phyloP scores from a whole-genome alignment of 1,139 yeast genomes.

The Trichomonascaceae sp. region DNA sequence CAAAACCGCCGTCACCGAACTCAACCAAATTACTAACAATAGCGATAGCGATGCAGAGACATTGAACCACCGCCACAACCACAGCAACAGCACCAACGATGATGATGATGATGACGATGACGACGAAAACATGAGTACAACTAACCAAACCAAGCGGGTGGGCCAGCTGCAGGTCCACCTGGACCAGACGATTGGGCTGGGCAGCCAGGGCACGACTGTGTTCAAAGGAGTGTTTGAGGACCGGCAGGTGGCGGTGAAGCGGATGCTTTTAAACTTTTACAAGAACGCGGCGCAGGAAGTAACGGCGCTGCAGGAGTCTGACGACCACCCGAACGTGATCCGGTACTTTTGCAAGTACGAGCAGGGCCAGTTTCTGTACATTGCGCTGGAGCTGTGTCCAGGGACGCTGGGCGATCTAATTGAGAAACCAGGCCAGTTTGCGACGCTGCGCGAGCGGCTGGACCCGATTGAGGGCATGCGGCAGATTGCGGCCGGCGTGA shows the following conservation, averaged over 20 bases:
- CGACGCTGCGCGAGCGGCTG: constrained; percentile 26
- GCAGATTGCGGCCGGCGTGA: constrained; percentile 76
- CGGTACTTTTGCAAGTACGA: constrained; percentile 87
- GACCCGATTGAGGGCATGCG: constrained; percentile 44
- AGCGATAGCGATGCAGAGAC: too few relatives aligned
- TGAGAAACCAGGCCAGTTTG: constrained; percentile 22
- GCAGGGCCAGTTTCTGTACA: constrained; percentile 75
- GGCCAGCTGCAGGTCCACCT: constrained; percentile 16
- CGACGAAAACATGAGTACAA: not conserved
- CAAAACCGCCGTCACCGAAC: constrained; percentile 5
- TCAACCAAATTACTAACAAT: constrained; percentile 2
- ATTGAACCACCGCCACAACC: too few relatives aligned
- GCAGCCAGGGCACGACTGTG: constrained; percentile 95
- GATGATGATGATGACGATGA: constrained; percentile 4
- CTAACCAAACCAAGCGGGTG: constrained; percentile 8
- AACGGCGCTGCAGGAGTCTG: constrained; percentile 76
- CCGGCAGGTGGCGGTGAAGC: constrained; percentile 88
- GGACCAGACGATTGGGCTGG: constrained; percentile 69
- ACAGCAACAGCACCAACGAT: constrained; percentile 1
- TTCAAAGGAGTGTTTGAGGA: constrained; percentile 81
- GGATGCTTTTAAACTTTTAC: constrained; percentile 86
- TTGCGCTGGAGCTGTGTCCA: constrained; percentile 83
- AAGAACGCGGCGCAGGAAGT: constrained; percentile 96
- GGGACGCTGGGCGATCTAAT: constrained; percentile 81
- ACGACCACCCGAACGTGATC: constrained; percentile 91